Evolutionary conservation across 345 rosid genomes (phyloP).

Genomic region (Camelina neglecta): DNA sequence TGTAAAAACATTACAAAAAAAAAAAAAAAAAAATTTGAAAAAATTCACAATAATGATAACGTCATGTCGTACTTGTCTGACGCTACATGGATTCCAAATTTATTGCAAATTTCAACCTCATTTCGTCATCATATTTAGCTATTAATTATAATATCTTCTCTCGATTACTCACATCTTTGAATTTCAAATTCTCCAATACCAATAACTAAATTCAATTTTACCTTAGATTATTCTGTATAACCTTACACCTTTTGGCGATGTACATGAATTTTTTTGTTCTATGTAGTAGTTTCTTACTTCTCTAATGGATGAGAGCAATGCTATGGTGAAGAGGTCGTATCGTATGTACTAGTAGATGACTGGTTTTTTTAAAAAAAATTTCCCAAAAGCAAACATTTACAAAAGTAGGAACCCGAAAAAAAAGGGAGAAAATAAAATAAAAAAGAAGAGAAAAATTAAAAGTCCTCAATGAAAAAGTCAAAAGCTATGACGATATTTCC

Average conservation of each 20-base stretch:
- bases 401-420: slow-evolving; percentile 24
- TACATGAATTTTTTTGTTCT: too few relatives aligned
- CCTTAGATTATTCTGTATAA: too few relatives aligned
- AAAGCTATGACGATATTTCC: slow-evolving; percentile 32
- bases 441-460: background rate
- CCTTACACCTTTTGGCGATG: too few relatives aligned
- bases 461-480: slow-evolving; percentile 34
- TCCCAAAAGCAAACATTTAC: slow-evolving; percentile 37
- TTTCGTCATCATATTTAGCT: slow-evolving; percentile 39
- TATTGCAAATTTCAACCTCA: slow-evolving; percentile 46
- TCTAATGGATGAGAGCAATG: background rate
- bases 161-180: slow-evolving; percentile 40
- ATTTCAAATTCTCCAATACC: slow-evolving; percentile 37
- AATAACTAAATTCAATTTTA: background rate
- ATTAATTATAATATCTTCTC: slow-evolving; percentile 24
- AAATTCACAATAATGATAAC: slow-evolving; percentile 25
- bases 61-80: slow-evolving; percentile 45
- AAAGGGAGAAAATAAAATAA: background rate
- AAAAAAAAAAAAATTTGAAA: slow-evolving; percentile 36
- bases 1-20: slow-evolving; percentile 33
- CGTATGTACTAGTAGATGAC: too few relatives aligned
- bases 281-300: background rate
- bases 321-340: too few relatives aligned
- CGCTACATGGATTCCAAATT: slow-evolving; percentile 39
- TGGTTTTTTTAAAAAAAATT: too few relatives aligned